Evolutionary conservation across 179 eudicot genomes (phyloP).

Genomic region (Silene vulgaris): DNA sequence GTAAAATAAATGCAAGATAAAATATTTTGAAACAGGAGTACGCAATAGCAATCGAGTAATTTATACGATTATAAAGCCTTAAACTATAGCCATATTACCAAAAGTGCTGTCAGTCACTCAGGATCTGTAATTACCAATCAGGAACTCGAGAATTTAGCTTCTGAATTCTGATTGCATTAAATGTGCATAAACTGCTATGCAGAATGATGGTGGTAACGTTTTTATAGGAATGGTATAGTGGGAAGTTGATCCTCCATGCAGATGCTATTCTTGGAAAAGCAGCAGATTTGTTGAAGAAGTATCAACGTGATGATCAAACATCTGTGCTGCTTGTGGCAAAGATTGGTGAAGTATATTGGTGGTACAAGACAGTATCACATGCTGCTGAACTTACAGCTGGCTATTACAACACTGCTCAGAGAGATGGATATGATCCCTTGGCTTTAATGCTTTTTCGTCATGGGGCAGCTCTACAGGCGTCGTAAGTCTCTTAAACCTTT

Average conservation of each 20-base stretch:
- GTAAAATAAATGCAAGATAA: background rate
- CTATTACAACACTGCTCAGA: conserved; percentile 53
- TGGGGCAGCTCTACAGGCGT: conserved; percentile 48
- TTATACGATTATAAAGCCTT: too few relatives aligned
- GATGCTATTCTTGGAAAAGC: conserved; percentile 50
- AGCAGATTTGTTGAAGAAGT: conserved; percentile 45
- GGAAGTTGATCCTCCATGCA: conserved; percentile 52
- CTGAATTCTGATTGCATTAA: background rate
- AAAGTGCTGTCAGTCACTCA: too few relatives aligned
- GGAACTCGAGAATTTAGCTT: too few relatives aligned
- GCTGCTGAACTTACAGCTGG: conserved; percentile 71
- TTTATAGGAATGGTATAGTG: conserved; percentile 63
- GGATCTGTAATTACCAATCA: too few relatives aligned
- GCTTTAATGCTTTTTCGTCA: conserved; percentile 46
- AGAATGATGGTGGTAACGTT: conserved; percentile 18
- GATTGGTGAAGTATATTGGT: conserved; percentile 55
- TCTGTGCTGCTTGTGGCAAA: conserved; percentile 54
- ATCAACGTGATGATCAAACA: conserved; percentile 39
- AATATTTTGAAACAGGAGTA: background rate
- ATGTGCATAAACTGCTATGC: conserved; percentile 6
- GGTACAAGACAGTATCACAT: conserved; percentile 51
- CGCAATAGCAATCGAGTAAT: too few relatives aligned
- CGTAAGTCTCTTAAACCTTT: conserved; percentile 36
- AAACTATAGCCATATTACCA: too few relatives aligned
- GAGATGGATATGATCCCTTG: conserved; percentile 58